Conservation (phyloP, 2,329 filamentous ascomycete genomes). For the Ambrosiella beaveri region DNA sequence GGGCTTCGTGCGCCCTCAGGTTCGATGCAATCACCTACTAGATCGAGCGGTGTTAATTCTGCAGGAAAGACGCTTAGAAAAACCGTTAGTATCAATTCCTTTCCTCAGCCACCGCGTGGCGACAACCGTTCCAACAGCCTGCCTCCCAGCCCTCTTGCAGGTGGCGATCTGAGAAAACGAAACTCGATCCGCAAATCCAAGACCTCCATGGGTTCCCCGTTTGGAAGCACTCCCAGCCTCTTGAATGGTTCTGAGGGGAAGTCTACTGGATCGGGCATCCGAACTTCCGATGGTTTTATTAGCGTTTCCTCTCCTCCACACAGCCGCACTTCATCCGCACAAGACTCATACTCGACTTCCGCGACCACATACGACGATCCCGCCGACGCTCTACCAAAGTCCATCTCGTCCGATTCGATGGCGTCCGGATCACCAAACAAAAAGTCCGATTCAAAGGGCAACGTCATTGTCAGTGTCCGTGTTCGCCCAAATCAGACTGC, state of each 20-base stretch:
- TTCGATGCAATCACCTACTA: constrained; percentile 32
- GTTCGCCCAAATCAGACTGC: constrained; percentile 65
- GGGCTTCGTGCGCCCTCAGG: constrained; percentile 43
- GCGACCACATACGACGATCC: constrained; percentile 76
- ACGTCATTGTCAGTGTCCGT: constrained; percentile 87
- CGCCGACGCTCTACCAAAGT: constrained; percentile 33
- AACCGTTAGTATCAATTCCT: constrained; percentile 82
- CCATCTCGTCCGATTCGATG: constrained; percentile 18
- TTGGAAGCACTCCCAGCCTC: constrained; percentile 47
- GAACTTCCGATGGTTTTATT: constrained; percentile 57
- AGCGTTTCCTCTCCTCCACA: constrained; percentile 69
- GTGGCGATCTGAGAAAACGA: constrained; percentile 26
- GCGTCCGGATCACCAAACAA: constrained; percentile 24
- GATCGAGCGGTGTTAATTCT: constrained; percentile 37
- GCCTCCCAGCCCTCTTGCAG: constrained; percentile 43
- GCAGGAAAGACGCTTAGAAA: constrained; percentile 60
- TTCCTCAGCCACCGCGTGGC: constrained; percentile 72
- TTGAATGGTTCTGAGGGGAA: constrained; percentile 67
- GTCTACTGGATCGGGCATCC: constrained; percentile 44
- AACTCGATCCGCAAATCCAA: constrained; percentile 34
- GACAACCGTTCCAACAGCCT: constrained; percentile 40
- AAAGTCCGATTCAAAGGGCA: constrained; percentile 64
- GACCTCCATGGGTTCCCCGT: constrained; percentile 36
- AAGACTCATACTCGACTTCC: constrained; percentile 82
- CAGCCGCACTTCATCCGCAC: constrained; percentile 79